Conservation (phyloP, 2,329 filamentous ascomycete genomes). For the Colletotrichum acutatum region DNA sequence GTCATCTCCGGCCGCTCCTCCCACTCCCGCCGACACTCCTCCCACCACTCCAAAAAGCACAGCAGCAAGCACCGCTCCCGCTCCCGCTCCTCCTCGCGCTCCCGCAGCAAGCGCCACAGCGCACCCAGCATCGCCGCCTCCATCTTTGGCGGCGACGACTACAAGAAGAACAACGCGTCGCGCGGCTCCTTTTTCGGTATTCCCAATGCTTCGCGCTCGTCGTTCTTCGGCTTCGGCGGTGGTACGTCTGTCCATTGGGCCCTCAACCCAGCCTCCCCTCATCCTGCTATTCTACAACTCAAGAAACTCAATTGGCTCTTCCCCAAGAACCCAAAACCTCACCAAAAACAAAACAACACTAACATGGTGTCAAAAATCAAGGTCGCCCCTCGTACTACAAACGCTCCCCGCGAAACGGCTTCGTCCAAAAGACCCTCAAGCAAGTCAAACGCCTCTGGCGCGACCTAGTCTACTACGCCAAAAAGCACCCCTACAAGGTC, state of each 20-base stretch:
- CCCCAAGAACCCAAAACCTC: neutral
- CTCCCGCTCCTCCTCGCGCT: constrained; percentile 53
- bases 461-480: constrained; percentile 84
- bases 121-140: constrained; percentile 53
- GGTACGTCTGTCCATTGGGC: constrained; percentile 33
- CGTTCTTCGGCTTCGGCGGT: constrained; percentile 58
- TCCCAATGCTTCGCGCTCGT: constrained; percentile 55
- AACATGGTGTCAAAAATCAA: constrained; percentile 14
- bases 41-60: constrained; percentile 26
- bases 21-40: constrained; percentile 35
- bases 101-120: constrained; percentile 48
- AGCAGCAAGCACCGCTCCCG: constrained; percentile 47
- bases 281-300: neutral
- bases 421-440: constrained; percentile 77
- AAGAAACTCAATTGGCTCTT: neutral
- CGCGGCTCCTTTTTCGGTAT: constrained; percentile 59
- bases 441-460: constrained; percentile 83
- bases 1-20: constrained; percentile 35
- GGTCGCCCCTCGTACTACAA: constrained; percentile 77
- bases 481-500: constrained; percentile 86
- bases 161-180: constrained; percentile 54
- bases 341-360: no score
- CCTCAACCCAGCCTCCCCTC: neutral
- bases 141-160: constrained; percentile 53
- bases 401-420: constrained; percentile 83